These are phyloP conservation scores for Ilyonectria sp. DNA, from an alignment of 2,329 filamentous ascomycete genomes.

Conservation along the genomic window DNA sequence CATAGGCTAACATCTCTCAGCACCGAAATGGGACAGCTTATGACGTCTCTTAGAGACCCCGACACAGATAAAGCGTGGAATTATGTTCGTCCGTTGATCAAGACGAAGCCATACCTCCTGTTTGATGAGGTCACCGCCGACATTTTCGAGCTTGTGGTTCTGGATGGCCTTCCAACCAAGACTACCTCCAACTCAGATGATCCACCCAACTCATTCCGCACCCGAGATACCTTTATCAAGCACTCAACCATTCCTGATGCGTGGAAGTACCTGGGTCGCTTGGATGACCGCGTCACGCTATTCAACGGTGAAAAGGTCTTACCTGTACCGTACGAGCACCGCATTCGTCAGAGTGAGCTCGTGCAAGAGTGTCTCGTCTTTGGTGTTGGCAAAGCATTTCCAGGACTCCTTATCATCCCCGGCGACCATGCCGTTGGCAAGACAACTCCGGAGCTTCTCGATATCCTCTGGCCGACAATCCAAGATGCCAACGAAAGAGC, in stretches of 20 bases:
- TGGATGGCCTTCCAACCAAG: slow-evolving; percentile 57
- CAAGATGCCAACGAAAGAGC: slow-evolving; percentile 63
- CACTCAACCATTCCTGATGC: slow-evolving; percentile 58
- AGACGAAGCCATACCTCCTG: slow-evolving; percentile 36
- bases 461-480: slow-evolving; percentile 64
- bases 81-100: slow-evolving; percentile 50
- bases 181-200: slow-evolving; percentile 52
- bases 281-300: slow-evolving; percentile 61
- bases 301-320: slow-evolving; percentile 63
- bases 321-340: slow-evolving; percentile 64
- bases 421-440: slow-evolving; percentile 58
- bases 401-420: slow-evolving; percentile 68
- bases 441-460: slow-evolving; percentile 60
- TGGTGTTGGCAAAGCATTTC: slow-evolving; percentile 65
- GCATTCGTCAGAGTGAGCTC: slow-evolving; percentile 64
- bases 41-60: slow-evolving; percentile 42
- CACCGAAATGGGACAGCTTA: slow-evolving; percentile 45
- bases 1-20: slow-evolving; percentile 19
- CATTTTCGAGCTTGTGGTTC: slow-evolving; percentile 55
- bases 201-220: slow-evolving; percentile 59
- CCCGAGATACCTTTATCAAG: slow-evolving; percentile 58
- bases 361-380: slow-evolving; percentile 71
- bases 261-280: slow-evolving; percentile 62
- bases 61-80: slow-evolving; percentile 44
- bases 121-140: slow-evolving; percentile 47